Evolutionary conservation across 1,139 yeast genomes (phyloP).

Genomic region (Eremothecium gossypii): DNA sequence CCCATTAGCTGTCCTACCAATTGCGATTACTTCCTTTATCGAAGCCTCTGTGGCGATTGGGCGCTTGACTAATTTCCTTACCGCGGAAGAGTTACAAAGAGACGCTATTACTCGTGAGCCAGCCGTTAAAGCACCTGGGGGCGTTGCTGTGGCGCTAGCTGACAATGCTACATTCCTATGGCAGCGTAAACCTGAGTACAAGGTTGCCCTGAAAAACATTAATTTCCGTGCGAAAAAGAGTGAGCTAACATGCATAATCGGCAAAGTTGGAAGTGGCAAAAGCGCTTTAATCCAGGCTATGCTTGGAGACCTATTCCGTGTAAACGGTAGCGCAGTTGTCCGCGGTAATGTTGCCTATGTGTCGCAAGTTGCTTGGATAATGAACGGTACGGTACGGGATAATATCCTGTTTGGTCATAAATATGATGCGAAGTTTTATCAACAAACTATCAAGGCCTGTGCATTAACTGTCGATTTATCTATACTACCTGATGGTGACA

Average conservation of each 20-base stretch:
- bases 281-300: conserved; percentile 78
- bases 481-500: conserved; percentile 78
- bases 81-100: conserved; percentile 69
- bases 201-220: conserved; percentile 67
- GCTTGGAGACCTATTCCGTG: conserved; percentile 76
- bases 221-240: conserved; percentile 69
- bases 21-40: conserved; percentile 74
- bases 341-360: conserved; percentile 85
- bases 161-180: conserved; percentile 78
- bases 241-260: conserved; percentile 77
- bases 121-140: conserved; percentile 47
- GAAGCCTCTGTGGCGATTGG: conserved; percentile 85
- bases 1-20: conserved; percentile 92
- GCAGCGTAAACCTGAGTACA: conserved; percentile 71
- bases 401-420: conserved; percentile 85
- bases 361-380: conserved; percentile 92
- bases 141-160: conserved; percentile 42
- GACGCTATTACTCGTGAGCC: conserved; percentile 64
- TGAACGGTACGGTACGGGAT: conserved; percentile 86
- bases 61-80: conserved; percentile 66
- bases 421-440: conserved; percentile 71
- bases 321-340: conserved; percentile 62
- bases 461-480: conserved; percentile 75
- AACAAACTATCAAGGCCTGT: conserved; percentile 76
- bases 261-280: conserved; percentile 90